Conservation (phyloP, 1,139 yeast genomes). For the Pichia sp. region DNA sequence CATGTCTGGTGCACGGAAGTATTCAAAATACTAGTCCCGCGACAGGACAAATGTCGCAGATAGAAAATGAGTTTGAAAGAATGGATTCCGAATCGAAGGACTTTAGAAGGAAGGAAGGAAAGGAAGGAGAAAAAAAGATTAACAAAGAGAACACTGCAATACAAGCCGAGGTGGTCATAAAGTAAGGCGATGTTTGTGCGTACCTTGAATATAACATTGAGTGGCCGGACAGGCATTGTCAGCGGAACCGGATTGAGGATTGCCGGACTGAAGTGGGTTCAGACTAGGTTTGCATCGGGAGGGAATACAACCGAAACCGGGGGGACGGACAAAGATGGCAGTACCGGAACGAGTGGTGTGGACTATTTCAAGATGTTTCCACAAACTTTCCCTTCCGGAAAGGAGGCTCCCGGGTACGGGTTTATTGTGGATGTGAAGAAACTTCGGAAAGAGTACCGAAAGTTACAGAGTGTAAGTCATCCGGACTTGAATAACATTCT, state of each 20-base stretch:
- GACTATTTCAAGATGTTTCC: conserved; percentile 63
- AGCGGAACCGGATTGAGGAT: not conserved
- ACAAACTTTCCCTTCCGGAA: conserved; percentile 60
- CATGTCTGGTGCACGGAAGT: not conserved
- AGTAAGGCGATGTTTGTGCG: not conserved
- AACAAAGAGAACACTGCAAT: not conserved
- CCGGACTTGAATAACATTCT: conserved; percentile 60
- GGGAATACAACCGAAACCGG: no score
- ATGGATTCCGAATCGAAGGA: not conserved
- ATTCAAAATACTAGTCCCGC: not conserved
- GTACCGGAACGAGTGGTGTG: not conserved
- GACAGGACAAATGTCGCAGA: not conserved
- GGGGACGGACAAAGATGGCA: not conserved
- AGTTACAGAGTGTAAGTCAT: conserved; percentile 68
- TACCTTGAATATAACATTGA: not conserved
- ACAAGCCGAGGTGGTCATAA: not conserved
- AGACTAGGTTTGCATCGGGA: not conserved
- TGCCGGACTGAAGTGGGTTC: not conserved
- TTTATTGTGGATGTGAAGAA: conserved; percentile 54
- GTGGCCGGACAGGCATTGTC: not conserved
- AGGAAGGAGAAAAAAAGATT: not conserved
- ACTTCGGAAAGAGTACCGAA: conserved; percentile 70
- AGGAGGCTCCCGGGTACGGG: conserved; percentile 55
- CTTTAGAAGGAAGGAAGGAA: not conserved
- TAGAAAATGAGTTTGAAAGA: not conserved